Conservation (phyloP, 352 stramenopile genomes). For the Globisporangium takayamanum region DNA sequence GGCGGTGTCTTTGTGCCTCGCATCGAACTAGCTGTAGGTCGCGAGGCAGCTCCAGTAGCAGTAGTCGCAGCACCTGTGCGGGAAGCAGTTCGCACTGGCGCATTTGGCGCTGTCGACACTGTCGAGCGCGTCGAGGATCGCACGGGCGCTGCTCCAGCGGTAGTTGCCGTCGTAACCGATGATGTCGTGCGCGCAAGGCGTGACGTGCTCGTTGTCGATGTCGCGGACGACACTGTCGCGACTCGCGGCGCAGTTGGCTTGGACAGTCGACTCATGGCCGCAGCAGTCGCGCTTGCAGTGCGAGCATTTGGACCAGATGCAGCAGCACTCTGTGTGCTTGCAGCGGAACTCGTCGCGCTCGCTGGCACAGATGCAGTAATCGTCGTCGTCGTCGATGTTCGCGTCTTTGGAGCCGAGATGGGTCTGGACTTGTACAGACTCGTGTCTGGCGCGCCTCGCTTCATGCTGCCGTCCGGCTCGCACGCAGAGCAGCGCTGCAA, state of each 20-base stretch:
- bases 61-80: neutral
- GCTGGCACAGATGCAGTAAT: neutral
- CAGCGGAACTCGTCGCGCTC: neutral
- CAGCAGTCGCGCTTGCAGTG: neutral
- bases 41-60: neutral
- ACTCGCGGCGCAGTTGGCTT: neutral
- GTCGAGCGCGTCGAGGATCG: neutral
- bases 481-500: too few species aligned
- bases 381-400: neutral
- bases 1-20: neutral
- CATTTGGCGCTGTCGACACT: neutral
- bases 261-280: neutral
- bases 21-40: neutral
- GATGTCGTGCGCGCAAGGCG: neutral
- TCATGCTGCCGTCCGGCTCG: conserved; percentile 1
- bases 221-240: neutral
- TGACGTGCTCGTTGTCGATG: neutral
- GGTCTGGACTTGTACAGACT: conserved; percentile 8
- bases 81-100: neutral
- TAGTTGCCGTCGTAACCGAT: neutral
- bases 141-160: neutral
- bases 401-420: conserved; percentile 6
- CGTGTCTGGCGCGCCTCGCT: conserved; percentile 5
- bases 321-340: neutral
- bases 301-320: too few species aligned